Percentiles rank a stretch among this genome's conserved stretches.
phyloP scores from a whole-genome alignment of 164 flowering plant species.

The Magnolia kwangsiensis region DNA sequence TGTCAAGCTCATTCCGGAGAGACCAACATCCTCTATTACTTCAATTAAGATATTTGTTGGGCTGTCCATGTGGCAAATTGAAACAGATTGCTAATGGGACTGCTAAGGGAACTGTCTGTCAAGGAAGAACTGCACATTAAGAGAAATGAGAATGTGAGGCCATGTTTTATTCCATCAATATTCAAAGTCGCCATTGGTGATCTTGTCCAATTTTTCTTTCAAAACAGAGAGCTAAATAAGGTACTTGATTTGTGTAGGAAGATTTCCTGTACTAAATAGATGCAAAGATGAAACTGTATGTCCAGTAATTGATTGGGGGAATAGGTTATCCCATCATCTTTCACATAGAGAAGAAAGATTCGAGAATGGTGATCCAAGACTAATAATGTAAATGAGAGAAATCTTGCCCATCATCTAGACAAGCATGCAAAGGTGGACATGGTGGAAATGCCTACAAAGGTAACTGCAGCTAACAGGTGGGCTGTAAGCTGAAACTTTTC shows the following conservation, averaged over 20 bases:
- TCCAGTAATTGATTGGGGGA: too few species aligned
- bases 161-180: background rate
- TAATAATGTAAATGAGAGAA: too few species aligned
- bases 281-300: background rate
- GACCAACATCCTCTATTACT: too few species aligned
- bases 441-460: background rate
- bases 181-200: background rate
- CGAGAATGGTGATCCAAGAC: background rate
- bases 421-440: background rate
- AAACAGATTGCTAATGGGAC: background rate
- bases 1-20: background rate
- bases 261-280: background rate
- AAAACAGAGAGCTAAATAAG: background rate
- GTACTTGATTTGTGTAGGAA: background rate
- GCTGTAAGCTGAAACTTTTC: background rate
- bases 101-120: background rate
- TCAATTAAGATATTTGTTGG: too few species aligned
- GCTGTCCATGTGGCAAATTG: background rate
- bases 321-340: background rate
- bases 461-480: background rate
- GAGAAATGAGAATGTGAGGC: background rate
- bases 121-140: background rate
- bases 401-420: background rate
- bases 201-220: background rate
- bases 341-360: background rate